A percentile compares a stretch with the other conserved stretches of the same genome.
Evolutionary conservation across 2,329 filamentous ascomycete genomes (phyloP).

Genomic region (Stemphylium vesicarium): DNA sequence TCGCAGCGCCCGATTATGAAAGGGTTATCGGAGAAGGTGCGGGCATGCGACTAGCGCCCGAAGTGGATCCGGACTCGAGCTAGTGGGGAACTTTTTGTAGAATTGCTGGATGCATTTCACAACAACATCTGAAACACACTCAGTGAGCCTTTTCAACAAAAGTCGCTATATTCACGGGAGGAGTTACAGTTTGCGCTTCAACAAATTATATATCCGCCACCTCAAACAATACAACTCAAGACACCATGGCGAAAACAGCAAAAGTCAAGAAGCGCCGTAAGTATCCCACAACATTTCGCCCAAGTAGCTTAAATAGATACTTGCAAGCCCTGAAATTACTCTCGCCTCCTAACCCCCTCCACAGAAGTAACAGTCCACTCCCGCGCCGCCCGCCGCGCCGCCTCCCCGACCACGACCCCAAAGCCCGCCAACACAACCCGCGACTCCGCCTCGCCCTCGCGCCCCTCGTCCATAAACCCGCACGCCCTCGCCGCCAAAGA

Average conservation of each 20-base stretch:
- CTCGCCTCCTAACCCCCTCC: conserved; percentile 11
- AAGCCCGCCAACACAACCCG: conserved; percentile 45
- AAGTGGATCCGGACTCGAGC: conserved; percentile 18
- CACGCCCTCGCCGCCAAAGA: conserved; percentile 73
- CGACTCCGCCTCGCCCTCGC: conserved; percentile 34
- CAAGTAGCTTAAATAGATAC: too few relatives aligned
- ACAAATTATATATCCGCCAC: background rate
- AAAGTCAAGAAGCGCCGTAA: conserved; percentile 55
- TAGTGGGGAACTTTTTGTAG: conserved; percentile 21
- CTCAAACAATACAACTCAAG: background rate
- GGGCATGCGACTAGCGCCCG: conserved; percentile 17
- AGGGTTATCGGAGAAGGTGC: conserved; percentile 17
- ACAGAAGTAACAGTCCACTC: conserved; percentile 72
- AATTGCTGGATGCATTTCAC: conserved; percentile 1
- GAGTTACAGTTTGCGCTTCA: too few relatives aligned
- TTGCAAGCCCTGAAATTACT: too few relatives aligned
- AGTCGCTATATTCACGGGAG: too few relatives aligned
- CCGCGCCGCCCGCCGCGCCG: conserved; percentile 74
- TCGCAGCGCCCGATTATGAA: conserved; percentile 12
- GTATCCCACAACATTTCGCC: background rate
- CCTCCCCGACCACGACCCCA: conserved; percentile 71
- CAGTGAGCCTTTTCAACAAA: background rate
- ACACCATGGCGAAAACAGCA: conserved; percentile 54
- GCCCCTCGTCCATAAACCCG: conserved; percentile 38
- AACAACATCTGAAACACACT: background rate